phyloP scores from a whole-genome alignment of 2,329 filamentous ascomycete species.

The Calonectria multiphialidica region DNA sequence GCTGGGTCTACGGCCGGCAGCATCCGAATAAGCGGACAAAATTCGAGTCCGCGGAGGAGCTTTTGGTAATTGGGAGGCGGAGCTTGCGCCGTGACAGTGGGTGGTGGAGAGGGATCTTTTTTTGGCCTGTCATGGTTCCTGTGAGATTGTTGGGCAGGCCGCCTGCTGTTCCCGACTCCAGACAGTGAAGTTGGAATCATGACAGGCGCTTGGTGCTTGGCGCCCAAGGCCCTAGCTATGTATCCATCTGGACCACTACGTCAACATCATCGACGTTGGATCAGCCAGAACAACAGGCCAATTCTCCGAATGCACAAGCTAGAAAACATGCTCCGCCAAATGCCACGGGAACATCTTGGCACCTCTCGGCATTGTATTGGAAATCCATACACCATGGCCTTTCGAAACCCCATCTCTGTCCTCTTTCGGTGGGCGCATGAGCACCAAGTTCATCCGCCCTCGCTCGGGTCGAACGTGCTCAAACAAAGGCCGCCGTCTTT shows the following conservation, averaged over 20 bases:
- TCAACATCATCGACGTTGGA: neutral
- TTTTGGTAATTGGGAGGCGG: neutral
- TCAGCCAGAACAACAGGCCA: neutral
- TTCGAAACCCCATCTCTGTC: neutral
- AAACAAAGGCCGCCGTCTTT: neutral
- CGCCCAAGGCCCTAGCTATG: neutral
- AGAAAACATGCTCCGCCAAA: neutral
- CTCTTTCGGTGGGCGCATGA: neutral
- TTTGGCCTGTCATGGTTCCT: neutral
- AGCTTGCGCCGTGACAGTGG: neutral
- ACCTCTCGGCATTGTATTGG: neutral
- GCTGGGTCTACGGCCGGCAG: neutral
- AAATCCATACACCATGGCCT: neutral
- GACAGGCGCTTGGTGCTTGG: neutral
- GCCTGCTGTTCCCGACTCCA: neutral
- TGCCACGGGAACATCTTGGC: neutral
- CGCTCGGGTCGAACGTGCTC: neutral
- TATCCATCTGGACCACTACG: too few relatives aligned
- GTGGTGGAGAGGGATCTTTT: neutral
- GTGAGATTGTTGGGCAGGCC: neutral
- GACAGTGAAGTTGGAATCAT: neutral
- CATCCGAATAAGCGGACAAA: constrained; percentile 6
- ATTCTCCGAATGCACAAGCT: neutral
- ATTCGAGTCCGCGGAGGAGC: neutral
- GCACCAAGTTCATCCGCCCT: constrained; percentile 22